A percentile compares a stretch with the other conserved stretches of the same genome.
Evolutionary conservation across 2,329 filamentous ascomycete species (phyloP).

Genomic region (Chaetomium globosum): DNA sequence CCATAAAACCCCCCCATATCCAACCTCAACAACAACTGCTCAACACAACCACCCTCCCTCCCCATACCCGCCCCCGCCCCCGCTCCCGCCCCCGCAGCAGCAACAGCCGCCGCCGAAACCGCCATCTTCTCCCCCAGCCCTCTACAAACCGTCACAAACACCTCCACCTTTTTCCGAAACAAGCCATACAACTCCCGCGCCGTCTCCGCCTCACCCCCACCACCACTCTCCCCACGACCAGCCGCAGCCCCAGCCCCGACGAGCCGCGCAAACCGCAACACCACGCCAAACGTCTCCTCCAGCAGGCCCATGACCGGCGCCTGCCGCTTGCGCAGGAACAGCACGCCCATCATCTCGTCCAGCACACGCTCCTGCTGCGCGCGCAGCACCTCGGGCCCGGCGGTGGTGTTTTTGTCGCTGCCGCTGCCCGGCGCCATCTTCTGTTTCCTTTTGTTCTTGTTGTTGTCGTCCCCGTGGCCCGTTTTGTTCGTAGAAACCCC

Average conservation of each 20-base stretch:
- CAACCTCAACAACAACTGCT: constrained; percentile 39
- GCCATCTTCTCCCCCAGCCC: constrained; percentile 67
- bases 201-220: constrained; percentile 36
- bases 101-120: constrained; percentile 41
- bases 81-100: constrained; percentile 39
- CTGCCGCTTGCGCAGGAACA: constrained; percentile 76
- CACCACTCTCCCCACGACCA: constrained; percentile 32
- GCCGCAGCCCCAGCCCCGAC: constrained; percentile 29
- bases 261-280: constrained; percentile 70
- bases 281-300: constrained; percentile 72
- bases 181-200: constrained; percentile 58
- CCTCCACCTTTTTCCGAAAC: constrained; percentile 71
- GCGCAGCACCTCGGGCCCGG: constrained; percentile 67
- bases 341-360: constrained; percentile 71
- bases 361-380: constrained; percentile 72
- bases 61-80: constrained; percentile 32
- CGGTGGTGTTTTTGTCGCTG: not conserved
- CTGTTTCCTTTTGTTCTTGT: constrained; percentile 16
- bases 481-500: no score
- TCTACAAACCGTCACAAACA: constrained; percentile 74
- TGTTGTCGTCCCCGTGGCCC: no score
- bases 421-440: constrained; percentile 42
- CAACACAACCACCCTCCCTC: constrained; percentile 35
- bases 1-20: constrained; percentile 39
- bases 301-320: constrained; percentile 71